Evolutionary conservation across 2,329 filamentous ascomycete genomes (phyloP), one percentile per base, ranked within the genome.

Genomic region (Cercospora nicotianae): DNA sequence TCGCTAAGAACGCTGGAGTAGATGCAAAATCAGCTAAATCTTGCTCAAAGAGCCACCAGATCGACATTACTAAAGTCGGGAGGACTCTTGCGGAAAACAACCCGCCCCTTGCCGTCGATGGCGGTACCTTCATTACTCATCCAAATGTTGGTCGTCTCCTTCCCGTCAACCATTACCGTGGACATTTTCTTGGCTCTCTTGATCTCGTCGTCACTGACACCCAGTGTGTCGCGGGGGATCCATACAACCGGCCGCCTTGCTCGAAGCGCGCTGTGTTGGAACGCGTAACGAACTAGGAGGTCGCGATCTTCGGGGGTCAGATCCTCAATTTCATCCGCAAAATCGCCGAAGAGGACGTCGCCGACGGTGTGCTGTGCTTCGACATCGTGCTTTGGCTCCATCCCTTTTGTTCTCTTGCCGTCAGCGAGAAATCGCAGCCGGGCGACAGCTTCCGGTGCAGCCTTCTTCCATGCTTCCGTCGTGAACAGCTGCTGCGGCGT

Each of bases 321-420:
- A 77, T 99, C 95, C 79, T 97, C 94, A 70, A 99, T 90, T 82
- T 97, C 94, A 76, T 98, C 94, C 72, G 94, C 90, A 74, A 94
- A 91, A 3, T 91, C 91, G 23, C 92, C 90, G 78, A 94, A 99
- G 2, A 98, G 84, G 2, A 93, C 91, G 60, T 93, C 90, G 6
- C 91, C 91, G 28, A 94, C 90, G 8, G 83, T 69, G 10, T 80
- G 87, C 79, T 94, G 91, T 0, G 88, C 87, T 78, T 95, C 91
- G 5, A 64, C 53, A 57, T 73, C 70, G 18, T 55, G 58, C 23
- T 65, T 39, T 18, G 51, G 62, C 26, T 65, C 57, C 45, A 60
- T 62, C 26, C 57, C 39, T 9, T 60, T 33, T 10, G 60, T 30
- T 12, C 42, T 65, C 55, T 69, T 74, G 60, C 69, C 72, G 42